phyloP scores from a whole-genome alignment of 2,329 filamentous ascomycete species.

The Neopestalotiopsis sp. region DNA sequence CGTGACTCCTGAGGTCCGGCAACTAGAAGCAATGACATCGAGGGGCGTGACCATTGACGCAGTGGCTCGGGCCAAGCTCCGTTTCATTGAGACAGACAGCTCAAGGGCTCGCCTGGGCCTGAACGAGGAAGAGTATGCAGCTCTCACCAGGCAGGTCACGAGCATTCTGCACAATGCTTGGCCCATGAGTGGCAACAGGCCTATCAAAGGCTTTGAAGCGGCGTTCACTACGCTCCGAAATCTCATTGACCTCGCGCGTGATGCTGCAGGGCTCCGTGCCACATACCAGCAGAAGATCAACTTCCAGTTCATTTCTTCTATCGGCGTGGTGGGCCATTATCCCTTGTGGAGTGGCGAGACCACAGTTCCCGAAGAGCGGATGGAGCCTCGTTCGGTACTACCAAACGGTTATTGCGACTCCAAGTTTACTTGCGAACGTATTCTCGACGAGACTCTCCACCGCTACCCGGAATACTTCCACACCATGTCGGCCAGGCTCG shows the following conservation, averaged over 20 bases:
- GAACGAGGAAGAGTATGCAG: slow-evolving; percentile 39
- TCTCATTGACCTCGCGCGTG: slow-evolving; percentile 49
- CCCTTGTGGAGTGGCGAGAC: slow-evolving; percentile 24
- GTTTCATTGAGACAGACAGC: slow-evolving; percentile 46
- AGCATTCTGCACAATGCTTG: slow-evolving; percentile 59
- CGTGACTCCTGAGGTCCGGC: slow-evolving; percentile 12
- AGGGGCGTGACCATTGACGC: slow-evolving; percentile 22
- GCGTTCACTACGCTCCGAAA: slow-evolving; percentile 53
- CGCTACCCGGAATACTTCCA: slow-evolving; percentile 45
- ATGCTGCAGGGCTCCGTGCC: slow-evolving; percentile 24
- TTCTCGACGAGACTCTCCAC: slow-evolving; percentile 54
- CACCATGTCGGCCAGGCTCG: slow-evolving; percentile 48
- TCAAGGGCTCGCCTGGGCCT: slow-evolving; percentile 50
- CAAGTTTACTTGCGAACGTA: slow-evolving; percentile 55
- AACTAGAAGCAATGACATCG: slow-evolving; percentile 23
- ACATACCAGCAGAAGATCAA: slow-evolving; percentile 26
- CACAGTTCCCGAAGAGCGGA: slow-evolving; percentile 47
- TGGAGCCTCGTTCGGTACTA: slow-evolving; percentile 43
- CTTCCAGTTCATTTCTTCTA: slow-evolving; percentile 49
- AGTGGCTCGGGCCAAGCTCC: slow-evolving; percentile 40
- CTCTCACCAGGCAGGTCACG: slow-evolving; percentile 46
- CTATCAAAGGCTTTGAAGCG: slow-evolving; percentile 43
- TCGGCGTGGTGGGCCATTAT: slow-evolving; percentile 41
- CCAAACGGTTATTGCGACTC: slow-evolving; percentile 56
- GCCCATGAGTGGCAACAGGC: slow-evolving; percentile 51